phyloP scores from a whole-genome alignment of 352 stramenopile species.

The Pythium myriotylum region DNA sequence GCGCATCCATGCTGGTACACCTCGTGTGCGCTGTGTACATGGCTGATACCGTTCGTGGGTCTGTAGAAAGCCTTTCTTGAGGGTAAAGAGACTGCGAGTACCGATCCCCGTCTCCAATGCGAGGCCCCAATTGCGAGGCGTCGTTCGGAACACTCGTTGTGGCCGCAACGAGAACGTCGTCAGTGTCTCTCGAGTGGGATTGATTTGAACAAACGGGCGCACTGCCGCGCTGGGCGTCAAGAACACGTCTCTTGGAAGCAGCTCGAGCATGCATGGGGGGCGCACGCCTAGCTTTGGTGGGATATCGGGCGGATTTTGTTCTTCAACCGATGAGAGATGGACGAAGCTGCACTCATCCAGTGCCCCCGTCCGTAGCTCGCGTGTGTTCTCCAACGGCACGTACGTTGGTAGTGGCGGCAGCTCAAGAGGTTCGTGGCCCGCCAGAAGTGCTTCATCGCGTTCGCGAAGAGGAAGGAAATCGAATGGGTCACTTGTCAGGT shows the following conservation, averaged over 20 bases:
- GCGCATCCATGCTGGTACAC: constrained; percentile 21
- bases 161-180: constrained; percentile 47
- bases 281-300: constrained; percentile 8
- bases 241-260: constrained; percentile 54
- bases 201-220: constrained; percentile 44
- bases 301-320: too few relatives aligned
- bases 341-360: constrained; percentile 43
- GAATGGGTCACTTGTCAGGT: constrained; percentile 56
- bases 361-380: constrained; percentile 45
- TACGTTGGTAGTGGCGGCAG: constrained; percentile 65
- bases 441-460: constrained; percentile 66
- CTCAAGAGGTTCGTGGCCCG: constrained; percentile 57
- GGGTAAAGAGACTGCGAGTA: constrained; percentile 38
- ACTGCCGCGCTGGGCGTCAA: constrained; percentile 51
- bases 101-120: constrained; percentile 43
- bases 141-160: constrained; percentile 48
- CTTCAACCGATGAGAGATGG: too few relatives aligned
- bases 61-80: constrained; percentile 20
- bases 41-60: constrained; percentile 29
- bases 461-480: constrained; percentile 64
- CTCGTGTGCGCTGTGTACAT: constrained; percentile 28
- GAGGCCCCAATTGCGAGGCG: constrained; percentile 38
- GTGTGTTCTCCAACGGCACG: constrained; percentile 47
- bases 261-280: constrained; percentile 40
- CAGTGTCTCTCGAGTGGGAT: constrained; percentile 52